These are phyloP conservation scores for Coemansia sp. DNA, from an alignment of 192 early-diverging fungal species.

Conservation along the genomic window DNA sequence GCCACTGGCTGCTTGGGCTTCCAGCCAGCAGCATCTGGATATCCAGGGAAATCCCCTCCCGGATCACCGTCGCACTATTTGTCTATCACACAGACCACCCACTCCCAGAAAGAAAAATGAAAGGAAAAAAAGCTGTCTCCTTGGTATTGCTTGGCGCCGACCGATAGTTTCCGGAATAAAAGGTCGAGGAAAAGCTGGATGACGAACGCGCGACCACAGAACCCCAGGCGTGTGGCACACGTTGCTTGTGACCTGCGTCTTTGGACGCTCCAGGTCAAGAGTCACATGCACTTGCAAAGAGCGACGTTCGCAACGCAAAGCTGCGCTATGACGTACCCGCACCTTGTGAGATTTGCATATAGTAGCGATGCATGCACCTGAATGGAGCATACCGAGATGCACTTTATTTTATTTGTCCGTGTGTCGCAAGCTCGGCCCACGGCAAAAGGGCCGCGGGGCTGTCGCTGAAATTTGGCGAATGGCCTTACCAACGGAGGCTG, in stretches of 20 bases:
- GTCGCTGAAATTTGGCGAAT: not conserved
- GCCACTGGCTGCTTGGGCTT: not conserved
- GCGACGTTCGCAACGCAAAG: not conserved
- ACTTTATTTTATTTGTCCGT: too few relatives aligned
- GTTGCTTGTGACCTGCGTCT: not conserved
- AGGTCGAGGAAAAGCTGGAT: too few relatives aligned
- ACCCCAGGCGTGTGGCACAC: too few relatives aligned
- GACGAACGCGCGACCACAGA: too few relatives aligned
- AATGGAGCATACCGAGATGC: not conserved
- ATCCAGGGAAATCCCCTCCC: not conserved
- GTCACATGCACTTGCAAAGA: not conserved
- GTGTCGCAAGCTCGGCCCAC: too few relatives aligned
- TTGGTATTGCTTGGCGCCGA: too few relatives aligned
- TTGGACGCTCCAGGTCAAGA: not conserved
- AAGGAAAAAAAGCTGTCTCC: too few relatives aligned
- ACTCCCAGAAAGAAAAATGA: too few relatives aligned
- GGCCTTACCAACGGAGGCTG: not conserved
- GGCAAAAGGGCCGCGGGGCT: too few relatives aligned
- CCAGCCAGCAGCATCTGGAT: not conserved
- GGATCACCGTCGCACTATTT: not conserved
- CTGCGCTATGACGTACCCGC: not conserved
- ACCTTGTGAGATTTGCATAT: not conserved
- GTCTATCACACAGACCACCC: too few relatives aligned
- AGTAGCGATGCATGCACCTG: not conserved
- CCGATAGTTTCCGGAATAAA: too few relatives aligned